Evolutionary conservation across 2,329 filamentous ascomycete species (phyloP).

Genomic region (Microcera coccophila): DNA sequence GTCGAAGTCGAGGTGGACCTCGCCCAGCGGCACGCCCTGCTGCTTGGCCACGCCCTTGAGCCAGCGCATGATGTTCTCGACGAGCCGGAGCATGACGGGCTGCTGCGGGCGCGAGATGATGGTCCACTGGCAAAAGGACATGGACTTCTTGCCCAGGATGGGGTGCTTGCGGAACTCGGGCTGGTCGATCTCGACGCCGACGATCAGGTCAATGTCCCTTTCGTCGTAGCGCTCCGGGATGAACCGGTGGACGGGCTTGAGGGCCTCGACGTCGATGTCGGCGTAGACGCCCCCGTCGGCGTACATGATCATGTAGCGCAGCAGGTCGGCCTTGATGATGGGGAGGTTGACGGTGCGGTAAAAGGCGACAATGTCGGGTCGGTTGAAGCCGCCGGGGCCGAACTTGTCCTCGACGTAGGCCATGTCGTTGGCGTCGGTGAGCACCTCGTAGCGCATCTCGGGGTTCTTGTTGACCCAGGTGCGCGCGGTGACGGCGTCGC

Average conservation of each 20-base stretch:
- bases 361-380: slow-evolving; percentile 61
- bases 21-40: slow-evolving; percentile 55
- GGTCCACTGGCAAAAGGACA: slow-evolving; percentile 73
- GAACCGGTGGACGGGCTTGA: slow-evolving; percentile 34
- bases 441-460: slow-evolving; percentile 61
- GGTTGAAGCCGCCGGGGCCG: slow-evolving; percentile 58
- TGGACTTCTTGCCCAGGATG: slow-evolving; percentile 63
- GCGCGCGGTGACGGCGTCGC: slow-evolving; percentile 56
- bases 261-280: slow-evolving; percentile 42
- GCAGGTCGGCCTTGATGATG: slow-evolving; percentile 64
- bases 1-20: slow-evolving; percentile 66
- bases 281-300: slow-evolving; percentile 72
- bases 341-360: slow-evolving; percentile 58
- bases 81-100: slow-evolving; percentile 63
- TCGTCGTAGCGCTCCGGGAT: slow-evolving; percentile 54
- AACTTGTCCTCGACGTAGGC: slow-evolving; percentile 66
- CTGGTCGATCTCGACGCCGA: slow-evolving; percentile 68
- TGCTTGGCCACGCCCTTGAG: slow-evolving; percentile 55
- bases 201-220: slow-evolving; percentile 65
- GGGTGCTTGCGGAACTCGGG: slow-evolving; percentile 60
- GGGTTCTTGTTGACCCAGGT: slow-evolving; percentile 67
- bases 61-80: slow-evolving; percentile 67
- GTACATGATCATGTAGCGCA: slow-evolving; percentile 67
- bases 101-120: slow-evolving; percentile 65
- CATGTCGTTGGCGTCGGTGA: slow-evolving; percentile 66